Evolutionary conservation across 129 eudicot species (phyloP), one percentile per base, ranked within the genome.

Genomic region (Sambucus nigra): DNA sequence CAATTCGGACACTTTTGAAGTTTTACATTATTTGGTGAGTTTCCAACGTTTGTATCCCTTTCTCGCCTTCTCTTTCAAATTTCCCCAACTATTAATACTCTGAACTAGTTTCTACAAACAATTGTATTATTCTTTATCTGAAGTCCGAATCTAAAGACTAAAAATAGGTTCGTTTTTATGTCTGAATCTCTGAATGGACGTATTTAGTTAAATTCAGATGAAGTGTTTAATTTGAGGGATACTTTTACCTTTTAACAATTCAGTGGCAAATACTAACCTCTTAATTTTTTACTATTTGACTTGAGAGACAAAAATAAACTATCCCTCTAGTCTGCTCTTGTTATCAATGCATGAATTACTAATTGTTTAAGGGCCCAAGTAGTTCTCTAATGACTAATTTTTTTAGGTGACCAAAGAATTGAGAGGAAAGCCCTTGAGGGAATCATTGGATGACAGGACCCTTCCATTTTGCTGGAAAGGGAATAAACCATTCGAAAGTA

Each of bases 391-490:
- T 25, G 8, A 24, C 31, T 29, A 22, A 47, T 18, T 60, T 24
- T 29, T 67, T 19, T 31, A 89, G 97, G 59, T 86, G 58, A 76
- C 40, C 54, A 82, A 77, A 67, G 95, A 82, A 50, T 45, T 86
- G 48, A 80, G 50, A 0, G 76, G 88, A 47, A 91, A 72, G 74
- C 80, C 92, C 11, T 50, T 92, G 27, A 79, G 41, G 61, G 82
- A 78, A 50, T 91, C 89, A 11, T 48, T 55, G 0, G 94, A 86
- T 28, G 99, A 92, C 12, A 59, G 67, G 14, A 86, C 99, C 7
- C 91, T 92, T n/a, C 94, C 99, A 8, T 47, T 77, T 45, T 92
- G 99, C 71, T 92, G 99, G 96, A 77, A 71, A 72, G 99, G 99
- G 38, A 74, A 60, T 64, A 72, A 61, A 23, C 94, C 95, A 21